Conservation (phyloP, 306 rosid species). For the Pterocarpus santalinus region DNA sequence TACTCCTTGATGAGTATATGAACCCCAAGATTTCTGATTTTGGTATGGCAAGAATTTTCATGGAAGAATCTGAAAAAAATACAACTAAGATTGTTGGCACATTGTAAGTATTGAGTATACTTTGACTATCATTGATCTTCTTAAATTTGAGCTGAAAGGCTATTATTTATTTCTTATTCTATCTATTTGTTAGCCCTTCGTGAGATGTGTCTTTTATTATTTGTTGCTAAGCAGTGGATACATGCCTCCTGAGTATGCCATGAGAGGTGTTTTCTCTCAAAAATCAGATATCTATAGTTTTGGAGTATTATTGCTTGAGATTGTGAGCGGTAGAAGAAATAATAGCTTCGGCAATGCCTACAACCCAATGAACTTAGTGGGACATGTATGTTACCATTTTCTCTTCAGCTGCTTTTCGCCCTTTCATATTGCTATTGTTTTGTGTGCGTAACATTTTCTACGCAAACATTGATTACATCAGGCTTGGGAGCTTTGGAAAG, state of each 20-base stretch:
- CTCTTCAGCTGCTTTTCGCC: too few species aligned
- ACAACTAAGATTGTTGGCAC: constrained; percentile 24
- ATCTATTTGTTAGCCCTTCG: too few species aligned
- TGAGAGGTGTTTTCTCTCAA: constrained; percentile 41
- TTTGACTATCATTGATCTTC: not conserved
- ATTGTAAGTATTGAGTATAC: not conserved
- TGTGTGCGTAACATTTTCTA: too few species aligned
- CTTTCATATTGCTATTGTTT: not conserved
- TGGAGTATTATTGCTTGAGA: constrained; percentile 39
- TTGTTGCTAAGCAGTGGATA: not conserved
- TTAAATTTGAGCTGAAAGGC: too few species aligned
- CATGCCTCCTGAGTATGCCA: constrained; percentile 41
- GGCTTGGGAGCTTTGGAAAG: constrained; percentile 45
- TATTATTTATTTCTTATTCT: too few species aligned
- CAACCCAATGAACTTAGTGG: constrained; percentile 34
- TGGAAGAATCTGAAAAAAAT: not conserved
- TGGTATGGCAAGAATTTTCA: constrained; percentile 17
- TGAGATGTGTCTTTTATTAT: too few species aligned
- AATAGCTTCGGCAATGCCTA: constrained; percentile 12
- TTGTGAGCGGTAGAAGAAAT: constrained; percentile 23
- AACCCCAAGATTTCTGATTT: constrained; percentile 31
- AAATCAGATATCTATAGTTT: constrained; percentile 47
- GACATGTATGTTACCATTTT: constrained; percentile 39
- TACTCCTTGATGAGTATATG: constrained; percentile 44
- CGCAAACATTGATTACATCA: not conserved